A percentile compares a stretch with the other conserved stretches of the same genome.
These are phyloP conservation scores for Suillus discolor DNA, from an alignment of 768 basidiomycete species.

Conservation along the genomic window DNA sequence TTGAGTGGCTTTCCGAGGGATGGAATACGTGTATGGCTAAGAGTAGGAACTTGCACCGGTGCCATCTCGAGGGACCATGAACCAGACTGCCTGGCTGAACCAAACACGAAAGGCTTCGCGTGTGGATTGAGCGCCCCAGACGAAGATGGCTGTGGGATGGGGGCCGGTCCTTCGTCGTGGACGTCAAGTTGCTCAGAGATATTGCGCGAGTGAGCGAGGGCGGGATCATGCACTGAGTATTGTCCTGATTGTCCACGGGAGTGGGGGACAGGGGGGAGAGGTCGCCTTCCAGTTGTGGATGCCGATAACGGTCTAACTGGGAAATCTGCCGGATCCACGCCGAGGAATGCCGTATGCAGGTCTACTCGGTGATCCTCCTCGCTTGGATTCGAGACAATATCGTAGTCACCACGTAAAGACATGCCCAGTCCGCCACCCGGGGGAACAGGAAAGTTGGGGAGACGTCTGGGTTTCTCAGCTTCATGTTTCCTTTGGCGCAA, in stretches of 20 bases:
- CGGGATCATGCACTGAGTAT: slow-evolving; percentile 62
- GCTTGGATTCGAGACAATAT: slow-evolving; percentile 85
- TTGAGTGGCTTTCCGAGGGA: slow-evolving; percentile 74
- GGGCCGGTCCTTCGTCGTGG: slow-evolving; percentile 19
- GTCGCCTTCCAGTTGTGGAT: slow-evolving; percentile 46
- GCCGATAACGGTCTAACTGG: slow-evolving; percentile 49
- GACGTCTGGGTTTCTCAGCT: slow-evolving; percentile 64
- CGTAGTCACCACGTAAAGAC: slow-evolving; percentile 51
- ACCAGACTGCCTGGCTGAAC: slow-evolving; percentile 39
- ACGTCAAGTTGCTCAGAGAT: slow-evolving; percentile 44
- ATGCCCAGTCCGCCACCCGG: slow-evolving; percentile 54
- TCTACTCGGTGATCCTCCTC: slow-evolving; percentile 58
- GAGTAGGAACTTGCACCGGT: slow-evolving; percentile 40
- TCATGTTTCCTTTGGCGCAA: slow-evolving; percentile 50
- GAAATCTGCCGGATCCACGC: slow-evolving; percentile 44
- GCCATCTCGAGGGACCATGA: slow-evolving; percentile 34
- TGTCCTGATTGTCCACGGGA: slow-evolving; percentile 66
- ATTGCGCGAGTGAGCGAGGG: slow-evolving; percentile 62
- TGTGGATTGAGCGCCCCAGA: slow-evolving; percentile 63
- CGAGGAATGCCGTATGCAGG: slow-evolving; percentile 45
- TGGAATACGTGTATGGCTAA: slow-evolving; percentile 40
- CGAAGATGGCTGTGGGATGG: slow-evolving; percentile 21
- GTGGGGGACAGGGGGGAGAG: slow-evolving; percentile 63
- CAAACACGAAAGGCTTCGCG: slow-evolving; percentile 87
- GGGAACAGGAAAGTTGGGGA: slow-evolving; percentile 82